These are phyloP conservation scores for Parascedosporium putredinis DNA, from an alignment of 2,329 filamentous ascomycete genomes.

Conservation along the genomic window DNA sequence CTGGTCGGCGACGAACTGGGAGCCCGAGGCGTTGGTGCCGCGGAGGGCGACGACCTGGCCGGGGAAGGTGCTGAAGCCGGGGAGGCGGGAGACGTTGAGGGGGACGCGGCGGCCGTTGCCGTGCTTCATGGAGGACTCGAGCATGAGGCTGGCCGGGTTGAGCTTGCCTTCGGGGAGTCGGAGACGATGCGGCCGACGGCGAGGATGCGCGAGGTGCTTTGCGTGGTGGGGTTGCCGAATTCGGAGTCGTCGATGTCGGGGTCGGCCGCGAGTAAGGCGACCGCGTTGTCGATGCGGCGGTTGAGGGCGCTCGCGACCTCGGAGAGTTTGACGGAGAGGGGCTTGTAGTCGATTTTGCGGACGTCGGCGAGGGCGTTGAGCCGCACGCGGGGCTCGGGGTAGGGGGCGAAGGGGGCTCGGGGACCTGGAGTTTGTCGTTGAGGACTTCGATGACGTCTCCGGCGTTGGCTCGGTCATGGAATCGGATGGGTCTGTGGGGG, in stretches of 20 bases:
- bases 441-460: constrained; percentile 77
- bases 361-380: constrained; percentile 78
- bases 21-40: constrained; percentile 79
- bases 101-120: constrained; percentile 76
- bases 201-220: constrained; percentile 77
- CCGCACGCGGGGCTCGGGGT: constrained; percentile 67
- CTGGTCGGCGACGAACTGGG: constrained; percentile 71
- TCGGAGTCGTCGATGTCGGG: constrained; percentile 66
- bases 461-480: constrained; percentile 65
- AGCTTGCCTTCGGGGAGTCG: constrained; percentile 79
- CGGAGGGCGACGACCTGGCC: constrained; percentile 84
- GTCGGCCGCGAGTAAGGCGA: constrained; percentile 59
- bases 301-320: constrained; percentile 90
- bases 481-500: constrained; percentile 44
- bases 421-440: constrained; percentile 58
- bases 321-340: constrained; percentile 87
- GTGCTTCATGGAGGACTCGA: constrained; percentile 77
- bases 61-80: constrained; percentile 75
- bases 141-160: constrained; percentile 72
- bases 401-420: constrained; percentile 62
- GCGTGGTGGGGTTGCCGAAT: constrained; percentile 78
- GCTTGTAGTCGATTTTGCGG: constrained; percentile 84
- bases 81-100: constrained; percentile 60
- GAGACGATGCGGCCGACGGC: constrained; percentile 87
- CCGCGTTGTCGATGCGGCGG: constrained; percentile 88